phyloP scores from a whole-genome alignment of 2,329 filamentous ascomycete species.

The Ambrosiella beaveri region DNA sequence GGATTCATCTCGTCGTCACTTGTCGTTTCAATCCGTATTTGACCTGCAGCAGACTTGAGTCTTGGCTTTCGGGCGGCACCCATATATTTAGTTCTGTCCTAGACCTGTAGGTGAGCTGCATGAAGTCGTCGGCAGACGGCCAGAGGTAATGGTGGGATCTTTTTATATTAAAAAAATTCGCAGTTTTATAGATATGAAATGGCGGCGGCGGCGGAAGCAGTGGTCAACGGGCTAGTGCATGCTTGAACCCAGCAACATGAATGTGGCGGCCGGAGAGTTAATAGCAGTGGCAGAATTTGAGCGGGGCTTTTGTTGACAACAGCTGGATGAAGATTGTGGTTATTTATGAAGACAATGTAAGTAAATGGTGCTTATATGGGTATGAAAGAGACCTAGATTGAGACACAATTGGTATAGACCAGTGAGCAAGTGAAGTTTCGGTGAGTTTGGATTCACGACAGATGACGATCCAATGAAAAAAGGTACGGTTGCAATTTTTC shows the following conservation, averaged over 20 bases:
- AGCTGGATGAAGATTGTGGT: no score
- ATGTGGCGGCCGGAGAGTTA: no score
- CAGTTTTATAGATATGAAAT: neutral
- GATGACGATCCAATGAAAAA: neutral
- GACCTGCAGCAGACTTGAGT: neutral
- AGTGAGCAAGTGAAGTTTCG: neutral
- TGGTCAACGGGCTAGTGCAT: neutral
- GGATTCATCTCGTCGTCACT: neutral
- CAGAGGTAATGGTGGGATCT: neutral
- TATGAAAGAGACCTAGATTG: no score
- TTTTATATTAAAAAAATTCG: neutral
- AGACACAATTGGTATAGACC: no score
- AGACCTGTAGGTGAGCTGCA: neutral
- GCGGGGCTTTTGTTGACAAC: no score
- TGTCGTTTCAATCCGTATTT: neutral
- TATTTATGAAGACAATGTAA: no score
- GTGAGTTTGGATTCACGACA: neutral
- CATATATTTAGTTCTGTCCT: neutral
- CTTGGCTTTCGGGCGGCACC: neutral
- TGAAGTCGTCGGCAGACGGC: neutral
- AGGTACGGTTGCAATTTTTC: neutral
- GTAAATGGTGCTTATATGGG: no score
- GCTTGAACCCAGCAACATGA: no score
- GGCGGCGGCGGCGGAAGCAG: neutral
- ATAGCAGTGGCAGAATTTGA: no score